A percentile compares a stretch with the other conserved stretches of the same genome.
phyloP scores from a whole-genome alignment of 768 basidiomycete species.

The Podaxis sp. region DNA sequence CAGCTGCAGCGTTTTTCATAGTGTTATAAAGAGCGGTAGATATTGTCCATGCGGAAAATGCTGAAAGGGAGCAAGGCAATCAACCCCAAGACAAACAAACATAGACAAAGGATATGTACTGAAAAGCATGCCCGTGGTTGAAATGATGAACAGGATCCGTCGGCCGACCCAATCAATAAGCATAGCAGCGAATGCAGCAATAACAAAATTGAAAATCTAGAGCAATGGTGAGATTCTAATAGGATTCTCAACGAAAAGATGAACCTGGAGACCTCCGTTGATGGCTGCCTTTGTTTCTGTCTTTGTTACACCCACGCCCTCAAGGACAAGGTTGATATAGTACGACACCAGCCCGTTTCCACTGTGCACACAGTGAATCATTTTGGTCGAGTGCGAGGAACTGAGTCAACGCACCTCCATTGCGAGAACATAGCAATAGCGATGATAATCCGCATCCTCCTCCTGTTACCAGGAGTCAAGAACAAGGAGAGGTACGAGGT shows the following conservation, averaged over 20 bases:
- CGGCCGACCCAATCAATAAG: constrained; percentile 69
- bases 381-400: constrained; percentile 1
- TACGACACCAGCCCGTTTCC: constrained; percentile 72
- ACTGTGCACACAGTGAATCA: constrained; percentile 25
- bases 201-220: constrained; percentile 60
- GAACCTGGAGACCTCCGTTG: constrained; percentile 60
- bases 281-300: constrained; percentile 54
- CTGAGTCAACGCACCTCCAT: constrained; percentile 50
- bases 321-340: constrained; percentile 69
- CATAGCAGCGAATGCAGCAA: constrained; percentile 58
- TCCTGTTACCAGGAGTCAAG: constrained; percentile 63
- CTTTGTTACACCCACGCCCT: constrained; percentile 57
- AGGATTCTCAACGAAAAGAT: neutral
- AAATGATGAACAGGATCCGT: constrained; percentile 63
- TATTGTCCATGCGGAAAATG: constrained; percentile 58
- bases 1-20: constrained; percentile 36
- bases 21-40: constrained; percentile 44
- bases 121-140: constrained; percentile 55
- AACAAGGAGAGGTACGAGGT: constrained; percentile 55
- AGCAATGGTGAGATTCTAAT: constrained; percentile 1
- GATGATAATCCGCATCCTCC: constrained; percentile 65
- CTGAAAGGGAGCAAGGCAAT: constrained; percentile 24
- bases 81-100: neutral
- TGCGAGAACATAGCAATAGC: constrained; percentile 71
- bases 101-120: constrained; percentile 26